Conservation (phyloP, 768 basidiomycete genomes). For the Lactarius evosmus region DNA sequence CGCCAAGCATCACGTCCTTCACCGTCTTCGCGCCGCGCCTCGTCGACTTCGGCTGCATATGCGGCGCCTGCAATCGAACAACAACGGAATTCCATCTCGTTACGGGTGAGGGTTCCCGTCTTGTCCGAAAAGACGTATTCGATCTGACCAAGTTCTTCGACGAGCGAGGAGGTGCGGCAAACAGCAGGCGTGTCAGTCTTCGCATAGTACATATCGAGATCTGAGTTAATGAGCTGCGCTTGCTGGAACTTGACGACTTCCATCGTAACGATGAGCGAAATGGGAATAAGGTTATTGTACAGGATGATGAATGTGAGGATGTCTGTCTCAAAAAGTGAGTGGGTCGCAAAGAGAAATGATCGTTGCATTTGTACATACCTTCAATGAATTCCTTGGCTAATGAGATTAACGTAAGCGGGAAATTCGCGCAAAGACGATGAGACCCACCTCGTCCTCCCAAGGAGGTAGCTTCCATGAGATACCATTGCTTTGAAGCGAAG, state of each 20-base stretch:
- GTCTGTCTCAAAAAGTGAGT: slow-evolving; percentile 46
- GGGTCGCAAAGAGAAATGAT: neutral
- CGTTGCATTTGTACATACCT: slow-evolving; percentile 45
- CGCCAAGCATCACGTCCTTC: slow-evolving; percentile 62
- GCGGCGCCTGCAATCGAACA: slow-evolving; percentile 85
- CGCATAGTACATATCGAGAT: slow-evolving; percentile 97
- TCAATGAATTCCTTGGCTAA: slow-evolving; percentile 78
- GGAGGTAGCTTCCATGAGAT: slow-evolving; percentile 63
- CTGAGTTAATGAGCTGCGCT: slow-evolving; percentile 94
- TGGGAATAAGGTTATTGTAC: slow-evolving; percentile 98
- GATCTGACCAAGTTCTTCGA: slow-evolving; percentile 98
- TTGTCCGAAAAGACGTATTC: slow-evolving; percentile 96
- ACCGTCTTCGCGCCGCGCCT: slow-evolving; percentile 63
- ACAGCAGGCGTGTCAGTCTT: slow-evolving; percentile 94
- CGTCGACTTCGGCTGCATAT: slow-evolving; percentile 91
- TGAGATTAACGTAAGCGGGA: slow-evolving; percentile 5
- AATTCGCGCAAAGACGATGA: slow-evolving; percentile 4
- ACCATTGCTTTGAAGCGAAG: slow-evolving; percentile 86
- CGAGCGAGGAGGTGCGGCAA: slow-evolving; percentile 95
- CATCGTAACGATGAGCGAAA: slow-evolving; percentile 99
- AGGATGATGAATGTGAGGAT: slow-evolving; percentile 98
- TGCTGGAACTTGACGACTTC: slow-evolving; percentile 99
- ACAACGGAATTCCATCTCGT: slow-evolving; percentile 97
- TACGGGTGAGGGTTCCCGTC: slow-evolving; percentile 92
- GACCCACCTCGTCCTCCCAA: slow-evolving; percentile 58